Percentiles rank a stretch among this genome's conserved stretches.
Conservation (phyloP, 2,329 filamentous ascomycete species). For the Xylaria sp. region DNA sequence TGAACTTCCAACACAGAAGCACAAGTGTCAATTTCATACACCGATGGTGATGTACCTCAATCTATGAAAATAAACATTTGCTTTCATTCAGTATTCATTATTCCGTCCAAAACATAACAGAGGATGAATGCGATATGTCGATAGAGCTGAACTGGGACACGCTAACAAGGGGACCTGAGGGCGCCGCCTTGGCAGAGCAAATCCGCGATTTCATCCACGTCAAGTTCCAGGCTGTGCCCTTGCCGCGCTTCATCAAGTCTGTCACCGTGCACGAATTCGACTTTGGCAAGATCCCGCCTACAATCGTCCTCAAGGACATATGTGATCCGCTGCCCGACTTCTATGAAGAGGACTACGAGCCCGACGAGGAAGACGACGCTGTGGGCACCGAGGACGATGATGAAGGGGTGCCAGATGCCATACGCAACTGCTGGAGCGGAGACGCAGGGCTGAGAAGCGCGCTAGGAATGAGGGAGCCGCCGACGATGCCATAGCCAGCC, state of each 20-base stretch:
- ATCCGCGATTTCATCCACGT: constrained; percentile 95
- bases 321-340: constrained; percentile 96
- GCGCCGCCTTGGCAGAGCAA: constrained; percentile 78
- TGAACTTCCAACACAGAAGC: not conserved
- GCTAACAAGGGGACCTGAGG: constrained; percentile 87
- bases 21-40: not conserved
- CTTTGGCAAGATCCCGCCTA: constrained; percentile 82
- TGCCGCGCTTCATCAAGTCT: constrained; percentile 95
- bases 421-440: constrained; percentile 44
- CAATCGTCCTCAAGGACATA: constrained; percentile 93
- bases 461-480: constrained; percentile 32
- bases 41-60: no score
- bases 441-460: constrained; percentile 44
- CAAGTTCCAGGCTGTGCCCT: constrained; percentile 88
- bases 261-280: constrained; percentile 94
- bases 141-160: constrained; percentile 98
- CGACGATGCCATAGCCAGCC: constrained; percentile 20
- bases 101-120: not conserved
- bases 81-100: not conserved
- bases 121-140: constrained; percentile 68
- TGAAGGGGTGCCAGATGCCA: constrained; percentile 41
- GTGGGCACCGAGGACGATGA: constrained; percentile 48
- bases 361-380: constrained; percentile 60
- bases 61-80: no score
- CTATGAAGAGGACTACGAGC: constrained; percentile 81